These are phyloP conservation scores for Pseudocercospora ulei DNA, from an alignment of 2,329 filamentous ascomycete species.

Conservation along the genomic window DNA sequence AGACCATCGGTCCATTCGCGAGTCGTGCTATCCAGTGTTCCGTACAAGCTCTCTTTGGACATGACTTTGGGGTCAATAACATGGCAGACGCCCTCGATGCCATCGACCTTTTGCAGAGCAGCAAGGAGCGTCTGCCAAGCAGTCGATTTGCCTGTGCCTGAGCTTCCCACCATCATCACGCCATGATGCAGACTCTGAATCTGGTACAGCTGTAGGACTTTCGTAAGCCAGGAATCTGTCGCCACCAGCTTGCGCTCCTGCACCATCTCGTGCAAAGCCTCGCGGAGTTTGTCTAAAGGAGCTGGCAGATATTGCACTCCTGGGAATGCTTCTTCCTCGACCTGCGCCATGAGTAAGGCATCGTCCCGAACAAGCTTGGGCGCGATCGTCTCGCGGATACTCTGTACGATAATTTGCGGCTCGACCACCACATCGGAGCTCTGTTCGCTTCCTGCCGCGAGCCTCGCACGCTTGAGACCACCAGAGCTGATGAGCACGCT, in stretches of 20 bases:
- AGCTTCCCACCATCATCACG: constrained; percentile 99
- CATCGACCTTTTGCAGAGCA: constrained; percentile 81
- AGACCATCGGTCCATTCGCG: constrained; percentile 98
- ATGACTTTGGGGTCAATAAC: constrained; percentile 99
- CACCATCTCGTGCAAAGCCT: constrained; percentile 73
- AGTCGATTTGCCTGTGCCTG: constrained; percentile 91
- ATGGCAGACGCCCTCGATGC: constrained; percentile 86
- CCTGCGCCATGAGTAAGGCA: constrained; percentile 74
- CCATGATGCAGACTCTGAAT: constrained; percentile 97
- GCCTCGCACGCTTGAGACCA: constrained; percentile 77
- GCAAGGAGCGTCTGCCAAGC: constrained; percentile 89
- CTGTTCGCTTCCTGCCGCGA: constrained; percentile 50
- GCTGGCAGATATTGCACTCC: constrained; percentile 88
- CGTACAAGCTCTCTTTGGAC: constrained; percentile 96
- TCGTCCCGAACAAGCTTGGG: constrained; percentile 91
- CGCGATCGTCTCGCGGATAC: constrained; percentile 93
- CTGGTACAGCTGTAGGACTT: constrained; percentile 91
- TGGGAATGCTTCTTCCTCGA: constrained; percentile 81
- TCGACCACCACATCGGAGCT: constrained; percentile 62
- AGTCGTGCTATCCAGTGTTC: constrained; percentile 89
- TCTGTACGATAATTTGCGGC: constrained; percentile 96
- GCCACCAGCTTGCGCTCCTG: constrained; percentile 77
- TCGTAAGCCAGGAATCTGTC: constrained; percentile 93
- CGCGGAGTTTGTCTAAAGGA: constrained; percentile 66
- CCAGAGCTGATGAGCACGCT: constrained; percentile 97